Evolutionary conservation across 495 filamentous ascomycete genomes (phyloP).

Genomic region (Opeltia flavorubescens): DNA sequence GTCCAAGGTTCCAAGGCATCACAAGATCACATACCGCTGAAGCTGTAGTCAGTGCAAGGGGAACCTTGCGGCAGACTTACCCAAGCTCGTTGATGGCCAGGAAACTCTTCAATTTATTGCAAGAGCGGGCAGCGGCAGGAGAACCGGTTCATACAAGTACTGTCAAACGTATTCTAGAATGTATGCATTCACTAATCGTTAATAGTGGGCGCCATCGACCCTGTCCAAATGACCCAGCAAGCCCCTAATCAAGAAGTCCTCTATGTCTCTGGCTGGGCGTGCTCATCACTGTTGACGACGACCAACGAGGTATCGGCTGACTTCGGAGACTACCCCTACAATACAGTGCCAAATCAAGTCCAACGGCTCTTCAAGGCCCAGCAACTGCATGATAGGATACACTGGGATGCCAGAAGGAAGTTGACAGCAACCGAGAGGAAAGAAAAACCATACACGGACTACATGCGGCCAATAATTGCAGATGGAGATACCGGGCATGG

Average conservation of each 20-base stretch:
- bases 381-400: constrained; percentile 88
- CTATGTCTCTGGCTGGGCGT: constrained; percentile 95
- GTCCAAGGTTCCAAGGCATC: constrained; percentile 73
- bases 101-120: constrained; percentile 82
- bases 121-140: constrained; percentile 56
- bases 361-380: constrained; percentile 93
- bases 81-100: constrained; percentile 85
- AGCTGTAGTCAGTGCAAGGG: constrained; percentile 86
- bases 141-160: constrained; percentile 83
- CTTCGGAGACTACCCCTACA: constrained; percentile 97
- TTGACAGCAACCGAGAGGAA: constrained; percentile 56
- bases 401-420: constrained; percentile 72
- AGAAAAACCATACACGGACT: constrained; percentile 73
- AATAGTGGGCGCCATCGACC: constrained; percentile 90
- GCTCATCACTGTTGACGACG: constrained; percentile 76
- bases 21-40: constrained; percentile 79
- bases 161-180: not conserved
- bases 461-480: constrained; percentile 88
- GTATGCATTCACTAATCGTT: constrained; percentile 9
- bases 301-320: constrained; percentile 96
- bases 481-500: constrained; percentile 96
- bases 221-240: constrained; percentile 98
- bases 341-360: constrained; percentile 96
- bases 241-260: constrained; percentile 89
- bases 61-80: constrained; percentile 71